These are phyloP conservation scores for Talaromyces stipitatus DNA, from an alignment of 495 filamentous ascomycete genomes.

Conservation along the genomic window DNA sequence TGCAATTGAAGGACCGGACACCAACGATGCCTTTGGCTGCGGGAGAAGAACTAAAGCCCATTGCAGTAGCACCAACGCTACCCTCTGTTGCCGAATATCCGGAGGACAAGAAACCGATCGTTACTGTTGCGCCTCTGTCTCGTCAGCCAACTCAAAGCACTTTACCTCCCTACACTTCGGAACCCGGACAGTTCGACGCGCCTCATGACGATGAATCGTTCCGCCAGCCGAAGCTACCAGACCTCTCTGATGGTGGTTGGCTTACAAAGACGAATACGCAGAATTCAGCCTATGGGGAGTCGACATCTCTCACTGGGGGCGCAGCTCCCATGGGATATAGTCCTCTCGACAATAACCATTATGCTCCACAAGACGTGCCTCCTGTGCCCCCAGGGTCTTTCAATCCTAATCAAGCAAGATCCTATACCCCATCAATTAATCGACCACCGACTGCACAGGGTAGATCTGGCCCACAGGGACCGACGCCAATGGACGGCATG, in stretches of 20 bases:
- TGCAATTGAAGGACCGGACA: slow-evolving; percentile 50
- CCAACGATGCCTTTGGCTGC: slow-evolving; percentile 43
- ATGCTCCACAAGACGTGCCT: slow-evolving; percentile 15
- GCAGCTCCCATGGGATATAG: slow-evolving; percentile 55
- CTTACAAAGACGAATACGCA: slow-evolving; percentile 37
- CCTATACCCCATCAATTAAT: slow-evolving; percentile 14
- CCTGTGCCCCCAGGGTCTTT: slow-evolving; percentile 19
- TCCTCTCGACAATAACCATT: slow-evolving; percentile 25
- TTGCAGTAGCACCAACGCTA: slow-evolving; percentile 56
- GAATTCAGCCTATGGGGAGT: slow-evolving; percentile 29
- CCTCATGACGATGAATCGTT: slow-evolving; percentile 12
- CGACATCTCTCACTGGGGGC: slow-evolving; percentile 47
- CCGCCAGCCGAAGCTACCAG: slow-evolving; percentile 35
- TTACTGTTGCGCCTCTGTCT: slow-evolving; percentile 45
- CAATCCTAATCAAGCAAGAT: slow-evolving; percentile 11
- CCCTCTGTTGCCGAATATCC: slow-evolving; percentile 49
- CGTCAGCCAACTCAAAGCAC: slow-evolving; percentile 63
- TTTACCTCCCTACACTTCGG: slow-evolving; percentile 52
- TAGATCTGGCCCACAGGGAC: background rate
- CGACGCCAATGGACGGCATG: background rate
- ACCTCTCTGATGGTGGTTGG: slow-evolving; percentile 22
- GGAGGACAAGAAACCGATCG: slow-evolving; percentile 47
- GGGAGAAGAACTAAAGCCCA: slow-evolving; percentile 39
- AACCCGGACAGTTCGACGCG: slow-evolving; percentile 35
- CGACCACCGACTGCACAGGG: slow-evolving; percentile 6